Conservation (phyloP, 176 grass and related monocot genomes). For the Paspalum notatum region DNA sequence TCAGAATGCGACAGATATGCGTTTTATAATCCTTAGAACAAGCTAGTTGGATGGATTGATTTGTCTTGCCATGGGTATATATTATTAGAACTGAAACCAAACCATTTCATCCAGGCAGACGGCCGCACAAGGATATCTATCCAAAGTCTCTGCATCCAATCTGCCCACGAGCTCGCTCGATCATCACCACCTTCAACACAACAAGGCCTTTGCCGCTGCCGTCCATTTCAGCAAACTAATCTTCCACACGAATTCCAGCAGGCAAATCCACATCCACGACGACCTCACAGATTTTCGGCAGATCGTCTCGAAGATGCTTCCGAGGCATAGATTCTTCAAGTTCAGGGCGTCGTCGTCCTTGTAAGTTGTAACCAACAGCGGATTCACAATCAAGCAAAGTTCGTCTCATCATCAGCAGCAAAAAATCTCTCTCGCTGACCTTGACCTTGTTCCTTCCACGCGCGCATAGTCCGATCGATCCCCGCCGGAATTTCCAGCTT, state of each 20-base stretch:
- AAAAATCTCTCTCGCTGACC: neutral
- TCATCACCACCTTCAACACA: no score
- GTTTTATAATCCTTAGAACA: neutral
- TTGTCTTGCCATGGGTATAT: neutral
- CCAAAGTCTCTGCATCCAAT: no score
- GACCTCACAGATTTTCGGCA: neutral
- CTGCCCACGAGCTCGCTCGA: no score
- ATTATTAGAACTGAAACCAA: neutral
- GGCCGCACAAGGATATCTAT: no score
- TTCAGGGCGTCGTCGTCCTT: constrained; percentile 27
- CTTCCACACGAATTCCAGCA: neutral
- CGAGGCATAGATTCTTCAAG: constrained; percentile 62
- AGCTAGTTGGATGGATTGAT: neutral
- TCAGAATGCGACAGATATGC: neutral
- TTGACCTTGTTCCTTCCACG: no score
- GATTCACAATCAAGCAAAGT: no score
- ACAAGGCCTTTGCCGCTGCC: no score
- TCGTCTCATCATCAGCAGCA: neutral
- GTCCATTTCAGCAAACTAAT: neutral
- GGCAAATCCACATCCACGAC: neutral
- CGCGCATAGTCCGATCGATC: no score
- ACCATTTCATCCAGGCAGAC: no score
- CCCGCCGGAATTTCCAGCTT: no score
- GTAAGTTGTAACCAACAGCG: neutral
- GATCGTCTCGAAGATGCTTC: constrained; percentile 41